Base-by-base conservation (phyloP, 208 protist species). In the Borovskyia barvae region DNA sequence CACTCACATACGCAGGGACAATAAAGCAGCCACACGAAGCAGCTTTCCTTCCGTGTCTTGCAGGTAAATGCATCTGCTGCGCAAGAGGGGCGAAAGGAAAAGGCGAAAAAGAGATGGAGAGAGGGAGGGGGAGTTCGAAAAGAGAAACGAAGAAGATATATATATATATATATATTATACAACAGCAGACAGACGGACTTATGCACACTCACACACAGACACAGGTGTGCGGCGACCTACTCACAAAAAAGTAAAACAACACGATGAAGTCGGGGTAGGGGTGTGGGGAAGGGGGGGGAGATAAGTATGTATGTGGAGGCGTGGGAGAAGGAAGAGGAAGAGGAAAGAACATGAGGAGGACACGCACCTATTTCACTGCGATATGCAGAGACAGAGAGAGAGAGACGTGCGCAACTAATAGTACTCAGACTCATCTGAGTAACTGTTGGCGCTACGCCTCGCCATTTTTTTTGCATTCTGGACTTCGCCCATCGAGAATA, bases 401-500 rank as follows among this genome's bases (percentile, higher is more conserved):
- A n/a, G n/a, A n/a, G n/a, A n/a, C n/a, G n/a, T n/a, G n/a, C n/a
- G n/a, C n/a, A n/a, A 9, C 17, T 19, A 47, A 9, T 24, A 50
- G 41, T 64, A 58, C 15, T 68, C 64, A 19, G 54, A 39, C 20
- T 77, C 52, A 28, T 63, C 68, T n/a, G 53, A 48, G 33, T 37
- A 43, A 35, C 56, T 49, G 5, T 30, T 32, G 17, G 48, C 30
- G 26, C 32, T 43, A 19, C 52, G 61, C 30, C 42, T 52, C 20
- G 54, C 58, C 32, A 56, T 41, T 56, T 62, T 66, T 51, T 85
- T 85, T 0, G 77, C 84, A 29, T 72, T 94, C 41, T 64, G 70
- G 25, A 94, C 77, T 41, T 91, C 87, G 22, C 87, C 87, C 56
- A 85, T 65, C 5, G 72, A 69, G 50, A 94, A 94, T 17, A 85